phyloP scores from a whole-genome alignment of 2,329 filamentous ascomycete genomes.

The Cercospora nicotianae region DNA sequence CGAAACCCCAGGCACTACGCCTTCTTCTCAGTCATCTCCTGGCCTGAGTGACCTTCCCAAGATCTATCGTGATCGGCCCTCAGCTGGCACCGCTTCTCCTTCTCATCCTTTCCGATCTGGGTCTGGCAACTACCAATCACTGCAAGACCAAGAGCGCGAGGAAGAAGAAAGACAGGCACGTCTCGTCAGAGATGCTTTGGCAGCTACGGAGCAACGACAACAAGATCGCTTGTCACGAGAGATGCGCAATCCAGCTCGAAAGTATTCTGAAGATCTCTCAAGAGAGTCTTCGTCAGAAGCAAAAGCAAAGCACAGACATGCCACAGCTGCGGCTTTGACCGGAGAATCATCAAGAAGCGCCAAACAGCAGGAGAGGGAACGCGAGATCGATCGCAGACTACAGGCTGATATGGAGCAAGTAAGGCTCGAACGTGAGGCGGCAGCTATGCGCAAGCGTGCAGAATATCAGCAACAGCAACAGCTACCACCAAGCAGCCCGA shows the following conservation, averaged over 20 bases:
- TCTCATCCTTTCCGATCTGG: conserved; percentile 2
- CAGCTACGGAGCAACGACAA: conserved; percentile 11
- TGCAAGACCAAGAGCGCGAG: conserved; percentile 7
- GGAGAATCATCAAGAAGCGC: not conserved
- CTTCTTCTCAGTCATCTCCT: conserved; percentile 22
- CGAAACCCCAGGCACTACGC: conserved; percentile 1
- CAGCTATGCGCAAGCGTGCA: not conserved
- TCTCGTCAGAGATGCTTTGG: conserved; percentile 12
- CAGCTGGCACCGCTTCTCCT: conserved; percentile 16
- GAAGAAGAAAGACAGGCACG: conserved; percentile 16
- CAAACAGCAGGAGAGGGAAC: conserved; percentile 7
- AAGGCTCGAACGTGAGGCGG: conserved; percentile 9
- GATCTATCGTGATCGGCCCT: conserved; percentile 16
- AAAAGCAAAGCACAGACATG: conserved; percentile 8
- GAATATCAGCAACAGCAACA: conserved; percentile 7
- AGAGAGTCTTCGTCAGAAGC: conserved; percentile 7
- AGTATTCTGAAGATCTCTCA: not conserved
- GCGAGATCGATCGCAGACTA: conserved; percentile 6
- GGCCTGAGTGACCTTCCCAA: conserved; percentile 27
- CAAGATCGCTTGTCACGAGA: conserved; percentile 8
- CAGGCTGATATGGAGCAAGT: conserved; percentile 9
- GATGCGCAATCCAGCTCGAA: not conserved
- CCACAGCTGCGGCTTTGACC: conserved; percentile 8
- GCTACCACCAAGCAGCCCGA: not conserved
- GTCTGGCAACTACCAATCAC: conserved; percentile 8